Percentiles rank a stretch among this genome's conserved stretches.
Conservation (phyloP, 2,329 filamentous ascomycete genomes). For the Tolypocladium ophioglossoides region DNA sequence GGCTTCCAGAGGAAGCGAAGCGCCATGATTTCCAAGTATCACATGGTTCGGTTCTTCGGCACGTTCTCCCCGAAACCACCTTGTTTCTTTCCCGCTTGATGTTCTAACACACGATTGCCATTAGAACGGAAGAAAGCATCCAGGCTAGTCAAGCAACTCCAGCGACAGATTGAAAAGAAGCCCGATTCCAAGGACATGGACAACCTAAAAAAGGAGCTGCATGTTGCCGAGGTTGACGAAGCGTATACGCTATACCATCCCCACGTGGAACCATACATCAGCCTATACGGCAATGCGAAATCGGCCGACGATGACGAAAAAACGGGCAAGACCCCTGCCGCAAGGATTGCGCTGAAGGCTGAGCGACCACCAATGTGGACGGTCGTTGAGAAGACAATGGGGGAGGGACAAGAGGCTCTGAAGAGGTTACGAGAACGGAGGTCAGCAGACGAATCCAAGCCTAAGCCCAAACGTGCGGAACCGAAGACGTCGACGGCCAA, state of each 20-base stretch:
- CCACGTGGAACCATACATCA: slow-evolving; percentile 59
- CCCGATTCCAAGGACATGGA: slow-evolving; percentile 40
- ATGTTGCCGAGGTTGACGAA: slow-evolving; percentile 61
- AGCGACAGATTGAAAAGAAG: slow-evolving; percentile 42
- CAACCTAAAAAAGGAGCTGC: slow-evolving; percentile 45
- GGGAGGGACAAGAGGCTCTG: slow-evolving; percentile 40
- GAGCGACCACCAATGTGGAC: slow-evolving; percentile 55
- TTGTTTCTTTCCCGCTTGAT: neutral
- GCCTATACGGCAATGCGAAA: slow-evolving; percentile 38
- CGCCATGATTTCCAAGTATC: slow-evolving; percentile 68
- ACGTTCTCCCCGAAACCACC: slow-evolving; percentile 7
- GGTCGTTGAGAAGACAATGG: slow-evolving; percentile 53
- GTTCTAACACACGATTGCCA: neutral
- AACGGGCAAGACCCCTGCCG: slow-evolving; percentile 25
- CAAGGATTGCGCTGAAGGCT: slow-evolving; percentile 31
- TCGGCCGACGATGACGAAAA: slow-evolving; percentile 28
- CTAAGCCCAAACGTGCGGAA: slow-evolving; percentile 6
- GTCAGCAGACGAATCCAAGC: slow-evolving; percentile 7
- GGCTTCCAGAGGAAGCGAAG: slow-evolving; percentile 50
- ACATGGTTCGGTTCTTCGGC: slow-evolving; percentile 82
- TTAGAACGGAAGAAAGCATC: slow-evolving; percentile 64
- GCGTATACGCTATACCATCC: slow-evolving; percentile 68
- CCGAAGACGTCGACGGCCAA: neutral
- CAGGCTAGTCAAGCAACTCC: slow-evolving; percentile 53
- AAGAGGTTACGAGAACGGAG: slow-evolving; percentile 45